These are phyloP conservation scores for Selenicereus undatus DNA, from an alignment of 148 eudicot species.

Conservation along the genomic window DNA sequence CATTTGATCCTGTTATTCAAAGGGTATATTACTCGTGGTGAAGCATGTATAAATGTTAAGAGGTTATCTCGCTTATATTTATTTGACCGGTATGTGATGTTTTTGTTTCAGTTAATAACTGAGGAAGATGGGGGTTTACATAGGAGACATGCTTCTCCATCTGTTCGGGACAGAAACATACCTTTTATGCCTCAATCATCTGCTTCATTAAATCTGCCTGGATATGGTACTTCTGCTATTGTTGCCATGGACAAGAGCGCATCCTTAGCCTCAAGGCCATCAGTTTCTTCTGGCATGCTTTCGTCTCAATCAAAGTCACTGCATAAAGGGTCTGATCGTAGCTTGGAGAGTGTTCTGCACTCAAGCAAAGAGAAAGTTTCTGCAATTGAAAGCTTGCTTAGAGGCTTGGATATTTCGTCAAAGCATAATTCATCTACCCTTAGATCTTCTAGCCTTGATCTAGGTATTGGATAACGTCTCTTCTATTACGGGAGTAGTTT, in stretches of 20 bases:
- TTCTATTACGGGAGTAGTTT: neutral
- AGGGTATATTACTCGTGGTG: constrained; percentile 45
- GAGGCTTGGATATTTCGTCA: constrained; percentile 76
- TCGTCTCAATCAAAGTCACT: constrained; percentile 69
- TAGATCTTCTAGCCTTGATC: constrained; percentile 91
- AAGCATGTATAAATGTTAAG: neutral
- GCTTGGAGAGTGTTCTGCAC: constrained; percentile 79
- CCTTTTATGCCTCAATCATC: constrained; percentile 55
- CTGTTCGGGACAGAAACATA: constrained; percentile 69
- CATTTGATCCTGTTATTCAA: constrained; percentile 94
- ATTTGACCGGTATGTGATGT: constrained; percentile 4
- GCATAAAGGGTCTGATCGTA: constrained; percentile 70
- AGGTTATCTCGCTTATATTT: neutral
- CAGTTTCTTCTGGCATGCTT: constrained; percentile 67
- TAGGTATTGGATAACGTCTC: constrained; percentile 54
- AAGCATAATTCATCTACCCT: constrained; percentile 46
- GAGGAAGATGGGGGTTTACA: constrained; percentile 95
- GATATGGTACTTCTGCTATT: constrained; percentile 97
- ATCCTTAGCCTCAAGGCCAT: constrained; percentile 56
- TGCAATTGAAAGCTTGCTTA: constrained; percentile 97
- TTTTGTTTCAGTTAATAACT: constrained; percentile 54
- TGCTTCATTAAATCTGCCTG: constrained; percentile 64
- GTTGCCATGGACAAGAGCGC: constrained; percentile 95
- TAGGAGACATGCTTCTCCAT: constrained; percentile 95
- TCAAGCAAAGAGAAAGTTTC: constrained; percentile 98